Percentiles rank a stretch among this genome's conserved stretches.
These are phyloP conservation scores for Phtheirospermum japonicum DNA, from an alignment of 257 asterid genomes.

Conservation along the genomic window DNA sequence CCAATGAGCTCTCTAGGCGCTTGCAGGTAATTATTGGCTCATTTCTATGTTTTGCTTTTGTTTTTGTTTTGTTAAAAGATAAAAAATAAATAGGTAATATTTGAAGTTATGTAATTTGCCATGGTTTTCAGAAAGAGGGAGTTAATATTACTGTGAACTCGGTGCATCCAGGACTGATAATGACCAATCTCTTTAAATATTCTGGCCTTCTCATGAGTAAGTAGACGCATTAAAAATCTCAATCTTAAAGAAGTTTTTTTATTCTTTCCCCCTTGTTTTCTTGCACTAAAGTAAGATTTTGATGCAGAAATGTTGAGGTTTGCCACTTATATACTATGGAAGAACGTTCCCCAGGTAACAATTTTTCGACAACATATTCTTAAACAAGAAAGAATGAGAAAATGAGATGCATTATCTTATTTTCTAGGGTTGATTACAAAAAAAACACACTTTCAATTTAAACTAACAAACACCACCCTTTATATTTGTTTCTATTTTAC, in stretches of 20 bases:
- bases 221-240: slow-evolving; percentile 21
- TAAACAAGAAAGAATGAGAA: no score
- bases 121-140: slow-evolving; percentile 63
- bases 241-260: not conserved
- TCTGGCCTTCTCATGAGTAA: slow-evolving; percentile 51
- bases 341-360: slow-evolving; percentile 79
- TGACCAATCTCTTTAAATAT: slow-evolving; percentile 73
- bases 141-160: slow-evolving; percentile 77
- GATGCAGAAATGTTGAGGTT: slow-evolving; percentile 51
- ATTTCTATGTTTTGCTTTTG: not conserved
- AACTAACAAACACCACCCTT: no score
- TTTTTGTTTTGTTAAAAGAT: not conserved
- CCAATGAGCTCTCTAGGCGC: slow-evolving; percentile 71
- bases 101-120: not conserved
- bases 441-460: no score
- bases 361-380: slow-evolving; percentile 13
- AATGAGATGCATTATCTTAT: not conserved
- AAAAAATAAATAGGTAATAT: not conserved
- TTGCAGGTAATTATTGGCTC: slow-evolving; percentile 46
- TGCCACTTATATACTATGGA: slow-evolving; percentile 64
- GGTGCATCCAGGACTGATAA: slow-evolving; percentile 89
- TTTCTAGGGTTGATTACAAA: not conserved
- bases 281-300: slow-evolving; percentile 11
- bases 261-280: no score
- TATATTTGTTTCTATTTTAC: no score